Percentiles rank a stretch among this genome's conserved stretches.
phyloP scores from a whole-genome alignment of 306 rosid species.

The Boehmeria nivea region DNA sequence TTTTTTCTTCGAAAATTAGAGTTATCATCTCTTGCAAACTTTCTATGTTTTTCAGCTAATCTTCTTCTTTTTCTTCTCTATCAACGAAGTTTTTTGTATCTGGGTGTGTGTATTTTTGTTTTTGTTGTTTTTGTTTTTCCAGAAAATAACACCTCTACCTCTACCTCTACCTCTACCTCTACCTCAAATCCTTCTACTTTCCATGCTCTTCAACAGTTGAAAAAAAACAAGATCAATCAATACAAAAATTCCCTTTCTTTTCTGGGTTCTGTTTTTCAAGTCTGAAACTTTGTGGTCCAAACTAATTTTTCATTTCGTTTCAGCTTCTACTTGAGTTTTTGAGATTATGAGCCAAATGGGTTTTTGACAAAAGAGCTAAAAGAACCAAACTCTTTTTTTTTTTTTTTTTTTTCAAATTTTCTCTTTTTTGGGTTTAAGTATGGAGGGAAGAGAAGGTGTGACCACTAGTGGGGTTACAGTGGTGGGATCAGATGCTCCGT shows the following conservation, averaged over 20 bases:
- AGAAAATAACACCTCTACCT: constrained; percentile 16
- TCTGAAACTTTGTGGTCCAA: constrained; percentile 3
- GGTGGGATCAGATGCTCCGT: constrained; percentile 96
- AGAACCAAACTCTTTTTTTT: constrained; percentile 14
- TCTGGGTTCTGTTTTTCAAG: constrained; percentile 15
- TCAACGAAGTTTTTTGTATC: no score
- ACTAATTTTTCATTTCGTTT: background rate
- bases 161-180: constrained; percentile 5
- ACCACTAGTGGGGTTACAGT: constrained; percentile 86
- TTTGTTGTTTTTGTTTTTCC: constrained; percentile 21
- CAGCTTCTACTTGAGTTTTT: constrained; percentile 5
- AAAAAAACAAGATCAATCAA: constrained; percentile 4
- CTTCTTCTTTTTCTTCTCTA: constrained; percentile 1
- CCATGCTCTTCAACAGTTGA: constrained; percentile 21
- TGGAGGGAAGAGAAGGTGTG: constrained; percentile 84
- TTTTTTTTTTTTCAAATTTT: constrained; percentile 20
- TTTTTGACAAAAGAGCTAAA: constrained; percentile 36
- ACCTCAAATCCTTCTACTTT: constrained; percentile 25
- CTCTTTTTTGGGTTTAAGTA: constrained; percentile 22
- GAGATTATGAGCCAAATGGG: constrained; percentile 33
- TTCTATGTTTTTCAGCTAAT: constrained; percentile 27
- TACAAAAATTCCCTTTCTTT: background rate
- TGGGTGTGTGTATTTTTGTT: background rate
- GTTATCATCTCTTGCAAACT: constrained; percentile 13
- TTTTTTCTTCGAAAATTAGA: background rate